Evolutionary conservation across 805 yeast genomes (phyloP).

Genomic region (Candida tibetensis): DNA sequence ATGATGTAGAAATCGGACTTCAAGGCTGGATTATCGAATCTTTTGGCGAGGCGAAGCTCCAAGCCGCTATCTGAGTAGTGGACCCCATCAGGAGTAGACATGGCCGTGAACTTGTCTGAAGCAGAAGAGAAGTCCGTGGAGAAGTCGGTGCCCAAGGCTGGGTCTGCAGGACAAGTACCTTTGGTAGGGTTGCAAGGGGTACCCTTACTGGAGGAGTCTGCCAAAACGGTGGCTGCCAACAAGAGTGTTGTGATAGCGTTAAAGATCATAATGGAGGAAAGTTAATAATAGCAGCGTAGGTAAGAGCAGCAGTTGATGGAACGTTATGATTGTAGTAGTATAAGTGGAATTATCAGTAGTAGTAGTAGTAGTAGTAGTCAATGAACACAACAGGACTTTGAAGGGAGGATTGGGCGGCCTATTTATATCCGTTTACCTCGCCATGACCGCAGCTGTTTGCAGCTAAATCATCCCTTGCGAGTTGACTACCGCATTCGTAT

Average conservation of each 20-base stretch:
- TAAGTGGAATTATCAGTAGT: too few species aligned
- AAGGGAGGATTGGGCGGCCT: not conserved
- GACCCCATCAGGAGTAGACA: conserved; percentile 36
- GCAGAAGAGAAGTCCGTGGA: conserved; percentile 50
- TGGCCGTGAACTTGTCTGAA: conserved; percentile 42
- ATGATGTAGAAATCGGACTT: conserved; percentile 16
- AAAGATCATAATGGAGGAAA: conserved; percentile 5
- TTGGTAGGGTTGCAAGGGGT: conserved; percentile 27
- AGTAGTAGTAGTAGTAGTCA: too few species aligned
- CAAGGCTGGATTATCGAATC: conserved; percentile 15
- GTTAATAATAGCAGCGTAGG: not conserved
- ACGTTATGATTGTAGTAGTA: not conserved
- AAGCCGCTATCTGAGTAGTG: conserved; percentile 11
- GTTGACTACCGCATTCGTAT: not conserved
- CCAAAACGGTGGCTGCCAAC: conserved; percentile 3
- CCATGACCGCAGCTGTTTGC: not conserved
- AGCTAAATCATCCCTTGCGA: not conserved
- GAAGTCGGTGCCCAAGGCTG: conserved; percentile 61
- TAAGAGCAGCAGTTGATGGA: not conserved
- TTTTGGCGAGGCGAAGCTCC: conserved; percentile 11
- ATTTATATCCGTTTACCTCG: not conserved
- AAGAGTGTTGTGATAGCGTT: conserved; percentile 6
- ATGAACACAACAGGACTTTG: too few species aligned
- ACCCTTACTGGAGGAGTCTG: not conserved
- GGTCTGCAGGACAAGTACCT: conserved; percentile 33